Evolutionary conservation across 2,329 filamentous ascomycete species (phyloP), one percentile per base, ranked within the genome.

Genomic region (Curvularia verruculosa): DNA sequence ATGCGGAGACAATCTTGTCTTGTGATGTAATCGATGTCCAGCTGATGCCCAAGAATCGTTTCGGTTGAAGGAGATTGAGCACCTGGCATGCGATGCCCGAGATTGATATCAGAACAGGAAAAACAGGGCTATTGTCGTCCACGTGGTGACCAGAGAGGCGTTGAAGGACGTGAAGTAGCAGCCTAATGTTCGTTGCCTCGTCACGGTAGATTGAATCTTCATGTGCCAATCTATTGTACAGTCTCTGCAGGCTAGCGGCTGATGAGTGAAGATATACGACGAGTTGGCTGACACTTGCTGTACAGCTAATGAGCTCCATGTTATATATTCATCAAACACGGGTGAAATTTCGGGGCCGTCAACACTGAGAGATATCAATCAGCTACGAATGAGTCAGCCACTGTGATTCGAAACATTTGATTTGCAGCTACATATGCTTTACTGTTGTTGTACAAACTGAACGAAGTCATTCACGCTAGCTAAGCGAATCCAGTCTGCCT

Each of bases 271-370:
- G 19, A 26, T 53, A 53, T 31, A 47, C 51, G 7, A 45, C 6
- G 18, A 53, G 51, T 23, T 53, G 51, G 15, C 43, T 47, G 15
- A 47, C 29, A 19, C 51, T 53, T 23, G 51, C 51, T 9, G 43
- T 31, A 29, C 18, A 39, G 8, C 43, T 43, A 8, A 53, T 15
- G 5, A 47, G 9, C 9, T 53, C 51, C 51, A 53, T 53, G 10
- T 29, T 29, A 37, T 31, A 28, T 21, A n/a, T 15, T 26, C 10
- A 8, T 36, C 9, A 23, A 40, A 24, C 9, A 21, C 2, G 18
- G 28, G 19, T 21, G n/a, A 39, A 26, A 13, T 19, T 26, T 26
- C n/a, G n/a, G n/a, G n/a, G n/a, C n/a, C n/a, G n/a, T n/a, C 21
- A 18, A 3, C 13, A 9, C 21, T 7, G 5, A 37, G 19, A 18